phyloP scores from a whole-genome alignment of 1,284 basidiomycete species.

The Leccinum fallax region DNA sequence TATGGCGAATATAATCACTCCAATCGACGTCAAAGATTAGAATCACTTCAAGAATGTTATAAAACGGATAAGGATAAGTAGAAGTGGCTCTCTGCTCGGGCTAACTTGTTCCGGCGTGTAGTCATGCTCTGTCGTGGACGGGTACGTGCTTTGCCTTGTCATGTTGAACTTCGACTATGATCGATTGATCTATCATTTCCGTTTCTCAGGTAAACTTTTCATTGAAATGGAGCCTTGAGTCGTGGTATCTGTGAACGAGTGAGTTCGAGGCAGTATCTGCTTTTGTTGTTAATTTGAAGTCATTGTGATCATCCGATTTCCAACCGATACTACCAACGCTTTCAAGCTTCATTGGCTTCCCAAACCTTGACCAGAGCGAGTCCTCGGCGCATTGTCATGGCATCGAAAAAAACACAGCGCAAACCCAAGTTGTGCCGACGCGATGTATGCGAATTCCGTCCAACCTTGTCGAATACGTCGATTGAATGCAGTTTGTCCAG shows the following conservation, averaged over 20 bases:
- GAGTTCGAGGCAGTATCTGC: conserved; percentile 6
- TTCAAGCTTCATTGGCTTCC: too few relatives aligned
- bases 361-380: too few relatives aligned
- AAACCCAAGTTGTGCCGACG: too few relatives aligned
- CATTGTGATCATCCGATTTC: conserved; percentile 93
- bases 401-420: too few relatives aligned
- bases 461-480: too few relatives aligned
- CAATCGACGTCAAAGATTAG: too few relatives aligned
- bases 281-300: conserved; percentile 65
- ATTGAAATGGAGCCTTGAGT: conserved; percentile 91
- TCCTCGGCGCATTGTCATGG: too few relatives aligned
- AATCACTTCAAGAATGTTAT: conserved; percentile 83
- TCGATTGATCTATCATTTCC: not conserved
- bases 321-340: too few relatives aligned
- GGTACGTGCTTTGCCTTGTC: conserved; percentile 51
- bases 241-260: conserved; percentile 91
- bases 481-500: too few relatives aligned
- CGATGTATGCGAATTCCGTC: too few relatives aligned
- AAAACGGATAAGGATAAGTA: conserved; percentile 43
- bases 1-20: conserved; percentile 81
- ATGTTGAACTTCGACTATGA: not conserved
- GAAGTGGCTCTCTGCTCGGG: not conserved
- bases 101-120: conserved; percentile 35
- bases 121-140: conserved; percentile 98
- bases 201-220: conserved; percentile 81